phyloP scores from a whole-genome alignment of 768 basidiomycete species.

The Auricularia heimuer region DNA sequence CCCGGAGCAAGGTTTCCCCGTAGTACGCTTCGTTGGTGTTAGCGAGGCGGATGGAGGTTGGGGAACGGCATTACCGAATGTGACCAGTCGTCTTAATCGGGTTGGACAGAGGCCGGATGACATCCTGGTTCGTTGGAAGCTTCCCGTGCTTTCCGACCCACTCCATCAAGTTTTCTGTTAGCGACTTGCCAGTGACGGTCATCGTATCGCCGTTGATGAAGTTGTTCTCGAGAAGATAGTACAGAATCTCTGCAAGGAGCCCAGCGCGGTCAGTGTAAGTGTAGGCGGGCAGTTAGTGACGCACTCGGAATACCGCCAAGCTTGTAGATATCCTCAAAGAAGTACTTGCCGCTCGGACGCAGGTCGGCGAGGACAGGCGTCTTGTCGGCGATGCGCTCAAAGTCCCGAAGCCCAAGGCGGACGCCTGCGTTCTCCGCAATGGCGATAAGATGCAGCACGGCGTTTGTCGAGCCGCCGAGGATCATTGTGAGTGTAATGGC shows the following conservation, averaged over 20 bases:
- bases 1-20: slow-evolving; percentile 89
- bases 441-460: slow-evolving; percentile 92
- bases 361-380: slow-evolving; percentile 93
- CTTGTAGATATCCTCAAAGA: slow-evolving; percentile 95
- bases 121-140: slow-evolving; percentile 63
- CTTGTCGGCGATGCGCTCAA: slow-evolving; percentile 87
- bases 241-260: slow-evolving; percentile 55
- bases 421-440: slow-evolving; percentile 95
- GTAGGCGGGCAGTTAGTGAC: slow-evolving; percentile 18
- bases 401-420: slow-evolving; percentile 79
- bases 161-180: slow-evolving; percentile 86
- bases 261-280: background rate
- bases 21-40: slow-evolving; percentile 51
- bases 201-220: slow-evolving; percentile 83
- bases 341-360: slow-evolving; percentile 95
- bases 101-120: slow-evolving; percentile 77
- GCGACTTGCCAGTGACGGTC: slow-evolving; percentile 83
- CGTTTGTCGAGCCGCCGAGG: slow-evolving; percentile 95
- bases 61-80: slow-evolving; percentile 48
- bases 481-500: slow-evolving; percentile 97
- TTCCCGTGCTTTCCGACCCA: slow-evolving; percentile 79
- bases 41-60: slow-evolving; percentile 3
- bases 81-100: slow-evolving; percentile 89
- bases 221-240: slow-evolving; percentile 76
- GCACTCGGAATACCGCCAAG: slow-evolving; percentile 93